Conservation (phyloP, 2,329 filamentous ascomycete genomes). For the Beauveria scarabaeidicola region DNA sequence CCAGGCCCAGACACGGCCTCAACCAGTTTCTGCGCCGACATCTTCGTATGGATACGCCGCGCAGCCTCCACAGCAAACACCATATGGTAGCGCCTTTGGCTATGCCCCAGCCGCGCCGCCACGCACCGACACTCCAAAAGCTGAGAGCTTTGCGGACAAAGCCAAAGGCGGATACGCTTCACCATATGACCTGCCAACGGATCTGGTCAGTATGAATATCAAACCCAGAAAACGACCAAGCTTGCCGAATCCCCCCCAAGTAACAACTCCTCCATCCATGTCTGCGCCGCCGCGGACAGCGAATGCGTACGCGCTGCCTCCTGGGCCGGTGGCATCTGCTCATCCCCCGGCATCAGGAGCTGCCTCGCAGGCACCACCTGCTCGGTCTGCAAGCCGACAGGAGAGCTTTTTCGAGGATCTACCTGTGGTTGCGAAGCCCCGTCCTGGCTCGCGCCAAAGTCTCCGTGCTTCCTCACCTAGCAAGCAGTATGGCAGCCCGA, state of each 20-base stretch:
- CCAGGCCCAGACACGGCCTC: not conserved
- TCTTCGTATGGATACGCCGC: conserved; percentile 7
- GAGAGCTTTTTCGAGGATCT: conserved; percentile 71
- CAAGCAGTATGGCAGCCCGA: conserved; percentile 18
- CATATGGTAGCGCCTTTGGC: conserved; percentile 24
- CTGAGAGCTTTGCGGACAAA: conserved; percentile 83
- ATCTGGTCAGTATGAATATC: conserved; percentile 48
- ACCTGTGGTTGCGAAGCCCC: conserved; percentile 53
- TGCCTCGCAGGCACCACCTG: conserved; percentile 26
- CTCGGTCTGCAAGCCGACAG: conserved; percentile 39
- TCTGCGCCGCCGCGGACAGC: conserved; percentile 45
- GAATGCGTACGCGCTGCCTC: conserved; percentile 49
- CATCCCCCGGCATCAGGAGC: conserved; percentile 16
- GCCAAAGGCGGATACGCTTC: conserved; percentile 87
- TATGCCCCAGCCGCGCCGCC: conserved; percentile 18
- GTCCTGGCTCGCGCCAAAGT: conserved; percentile 49
- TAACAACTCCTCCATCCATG: conserved; percentile 31
- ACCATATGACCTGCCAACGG: conserved; percentile 90
- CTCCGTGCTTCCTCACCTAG: conserved; percentile 34
- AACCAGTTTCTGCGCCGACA: conserved; percentile 9
- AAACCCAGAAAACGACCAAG: conserved; percentile 60
- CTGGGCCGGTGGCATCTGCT: conserved; percentile 16
- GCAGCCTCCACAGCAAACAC: conserved; percentile 15
- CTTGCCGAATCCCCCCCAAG: conserved; percentile 44
- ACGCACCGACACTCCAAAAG: conserved; percentile 43